phyloP scores from a whole-genome alignment of 176 grass and related monocot species.

The Eragrostis curvula region DNA sequence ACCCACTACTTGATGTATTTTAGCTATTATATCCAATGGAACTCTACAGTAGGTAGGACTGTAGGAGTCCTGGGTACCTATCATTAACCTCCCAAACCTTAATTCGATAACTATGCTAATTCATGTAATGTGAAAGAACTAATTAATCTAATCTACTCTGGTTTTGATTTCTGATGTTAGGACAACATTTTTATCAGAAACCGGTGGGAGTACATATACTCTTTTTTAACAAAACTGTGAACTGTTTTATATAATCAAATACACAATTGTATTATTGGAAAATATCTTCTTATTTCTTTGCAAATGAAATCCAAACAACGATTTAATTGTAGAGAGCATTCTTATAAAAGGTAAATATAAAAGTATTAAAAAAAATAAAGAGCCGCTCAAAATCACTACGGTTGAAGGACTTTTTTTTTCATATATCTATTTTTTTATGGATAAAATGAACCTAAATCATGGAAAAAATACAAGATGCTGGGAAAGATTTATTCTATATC shows the following conservation, averaged over 20 bases:
- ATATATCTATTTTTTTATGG: background rate
- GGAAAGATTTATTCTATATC: background rate
- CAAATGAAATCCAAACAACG: background rate
- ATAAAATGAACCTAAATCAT: background rate
- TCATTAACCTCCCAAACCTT: background rate
- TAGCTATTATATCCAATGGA: conserved; percentile 23
- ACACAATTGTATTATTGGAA: background rate
- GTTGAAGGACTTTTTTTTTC: background rate
- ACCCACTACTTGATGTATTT: conserved; percentile 31
- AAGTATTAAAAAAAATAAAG: background rate
- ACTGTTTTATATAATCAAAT: background rate
- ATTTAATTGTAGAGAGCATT: background rate
- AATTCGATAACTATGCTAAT: background rate
- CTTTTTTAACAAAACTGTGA: background rate
- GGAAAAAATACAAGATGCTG: background rate
- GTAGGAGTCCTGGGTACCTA: too few relatives aligned
- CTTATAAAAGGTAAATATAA: background rate
- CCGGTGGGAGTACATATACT: background rate
- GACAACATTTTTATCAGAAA: too few relatives aligned
- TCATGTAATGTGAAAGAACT: background rate
- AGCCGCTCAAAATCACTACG: background rate
- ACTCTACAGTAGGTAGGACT: conserved; percentile 20
- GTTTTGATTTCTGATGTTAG: too few relatives aligned
- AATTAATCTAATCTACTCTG: background rate
- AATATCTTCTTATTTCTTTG: background rate